Conservation (phyloP, 768 basidiomycete genomes). For the Cystobasidium onofrii region DNA sequence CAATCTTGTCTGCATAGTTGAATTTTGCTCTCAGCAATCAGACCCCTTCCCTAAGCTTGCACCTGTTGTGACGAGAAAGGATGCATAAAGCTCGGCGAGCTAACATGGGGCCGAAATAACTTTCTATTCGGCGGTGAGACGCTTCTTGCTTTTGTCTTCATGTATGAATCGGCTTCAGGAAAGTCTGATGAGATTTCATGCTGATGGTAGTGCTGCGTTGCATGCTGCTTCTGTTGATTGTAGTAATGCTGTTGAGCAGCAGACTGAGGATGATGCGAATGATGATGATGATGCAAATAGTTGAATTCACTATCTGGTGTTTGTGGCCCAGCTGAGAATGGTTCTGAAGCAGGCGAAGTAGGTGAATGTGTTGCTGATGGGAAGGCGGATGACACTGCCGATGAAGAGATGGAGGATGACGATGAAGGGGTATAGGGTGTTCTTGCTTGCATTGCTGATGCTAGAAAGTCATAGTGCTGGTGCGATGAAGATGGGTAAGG, state of each 20-base stretch:
- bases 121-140: not conserved
- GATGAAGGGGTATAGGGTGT: not conserved
- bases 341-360: slow-evolving; percentile 22
- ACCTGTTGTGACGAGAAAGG: not conserved
- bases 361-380: slow-evolving; percentile 27
- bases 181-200: slow-evolving; percentile 8
- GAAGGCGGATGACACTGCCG: slow-evolving; percentile 18
- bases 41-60: not conserved
- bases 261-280: not conserved
- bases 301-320: slow-evolving; percentile 16
- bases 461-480: slow-evolving; percentile 59
- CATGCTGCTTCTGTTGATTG: not conserved
- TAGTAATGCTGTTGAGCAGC: not conserved
- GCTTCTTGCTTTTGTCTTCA: not conserved
- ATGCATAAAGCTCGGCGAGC: not conserved
- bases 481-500: slow-evolving; percentile 45
- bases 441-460: not conserved
- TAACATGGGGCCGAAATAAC: not conserved
- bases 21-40: too few species aligned
- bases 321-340: slow-evolving; percentile 24
- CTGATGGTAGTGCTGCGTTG: not conserved
- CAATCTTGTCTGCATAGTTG: too few species aligned
- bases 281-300: slow-evolving; percentile 20
- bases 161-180: slow-evolving; percentile 20
- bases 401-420: not conserved